phyloP scores from a whole-genome alignment of 202 grass and related monocot genomes.

The Setaria italica region DNA sequence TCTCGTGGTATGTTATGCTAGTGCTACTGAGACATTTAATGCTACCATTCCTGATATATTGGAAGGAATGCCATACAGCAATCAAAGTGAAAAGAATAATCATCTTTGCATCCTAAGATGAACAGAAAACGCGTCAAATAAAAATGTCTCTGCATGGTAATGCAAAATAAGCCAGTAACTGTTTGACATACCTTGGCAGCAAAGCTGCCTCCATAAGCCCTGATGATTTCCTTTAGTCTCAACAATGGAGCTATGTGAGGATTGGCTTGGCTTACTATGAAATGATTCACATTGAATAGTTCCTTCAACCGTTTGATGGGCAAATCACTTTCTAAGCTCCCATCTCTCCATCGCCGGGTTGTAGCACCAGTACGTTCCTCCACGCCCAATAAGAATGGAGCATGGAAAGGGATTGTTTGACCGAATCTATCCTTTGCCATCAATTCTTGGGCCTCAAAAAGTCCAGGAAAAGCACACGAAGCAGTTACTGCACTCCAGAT shows the following conservation, averaged over 20 bases:
- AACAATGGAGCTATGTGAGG: conserved; percentile 90
- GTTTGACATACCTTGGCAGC: conserved; percentile 84
- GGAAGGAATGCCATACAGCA: conserved; percentile 8
- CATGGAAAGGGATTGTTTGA: conserved; percentile 85
- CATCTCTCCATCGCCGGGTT: conserved; percentile 85
- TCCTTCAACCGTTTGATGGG: conserved; percentile 92
- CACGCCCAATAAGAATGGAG: conserved; percentile 42
- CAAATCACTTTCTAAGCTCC: conserved; percentile 95
- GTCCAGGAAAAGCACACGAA: conserved; percentile 91
- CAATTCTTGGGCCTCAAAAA: conserved; percentile 95
- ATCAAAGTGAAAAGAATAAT: conserved; percentile 38
- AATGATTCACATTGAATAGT: conserved; percentile 97
- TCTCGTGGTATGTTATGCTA: conserved; percentile 11
- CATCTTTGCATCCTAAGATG: not conserved
- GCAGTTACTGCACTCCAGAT: conserved; percentile 99
- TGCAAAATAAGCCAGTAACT: conserved; percentile 1
- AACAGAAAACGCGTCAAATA: not conserved
- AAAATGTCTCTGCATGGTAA: not conserved
- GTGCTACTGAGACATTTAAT: conserved; percentile 5
- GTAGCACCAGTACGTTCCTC: conserved; percentile 55
- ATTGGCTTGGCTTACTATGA: conserved; percentile 97
- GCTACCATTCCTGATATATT: not conserved
- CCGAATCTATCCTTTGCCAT: conserved; percentile 98
- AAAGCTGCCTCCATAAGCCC: conserved; percentile 88
- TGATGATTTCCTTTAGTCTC: conserved; percentile 78